These are phyloP conservation scores for Tulasnella sp. DNA, from an alignment of 768 basidiomycete genomes.

Conservation along the genomic window DNA sequence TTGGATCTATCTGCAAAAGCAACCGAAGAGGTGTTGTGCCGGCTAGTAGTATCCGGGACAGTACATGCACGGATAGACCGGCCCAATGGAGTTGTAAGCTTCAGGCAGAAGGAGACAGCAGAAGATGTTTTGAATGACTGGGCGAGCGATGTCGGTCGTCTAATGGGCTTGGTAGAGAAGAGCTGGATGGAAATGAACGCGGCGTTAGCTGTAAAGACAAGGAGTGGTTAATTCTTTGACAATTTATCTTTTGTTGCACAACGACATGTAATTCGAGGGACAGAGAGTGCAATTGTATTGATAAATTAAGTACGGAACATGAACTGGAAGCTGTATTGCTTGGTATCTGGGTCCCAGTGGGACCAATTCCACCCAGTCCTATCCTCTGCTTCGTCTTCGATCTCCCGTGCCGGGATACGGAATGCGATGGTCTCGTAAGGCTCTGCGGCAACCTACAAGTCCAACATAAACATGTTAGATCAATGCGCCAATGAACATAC, in stretches of 20 bases:
- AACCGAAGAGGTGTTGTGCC: conserved; percentile 81
- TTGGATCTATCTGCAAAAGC: conserved; percentile 73
- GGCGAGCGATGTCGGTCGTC: conserved; percentile 91
- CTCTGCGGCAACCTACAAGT: conserved; percentile 84
- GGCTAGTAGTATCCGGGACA: conserved; percentile 82
- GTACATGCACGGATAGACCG: conserved; percentile 93
- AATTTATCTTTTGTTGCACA: background rate
- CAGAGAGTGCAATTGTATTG: too few relatives aligned
- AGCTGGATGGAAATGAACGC: conserved; percentile 98
- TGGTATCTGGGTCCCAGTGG: conserved; percentile 98
- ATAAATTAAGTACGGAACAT: conserved; percentile 46
- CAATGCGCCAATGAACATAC: too few relatives aligned
- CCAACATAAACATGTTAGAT: background rate
- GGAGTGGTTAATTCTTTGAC: background rate
- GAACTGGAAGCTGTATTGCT: conserved; percentile 97
- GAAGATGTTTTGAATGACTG: conserved; percentile 98
- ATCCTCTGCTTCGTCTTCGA: conserved; percentile 69
- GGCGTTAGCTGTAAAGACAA: conserved; percentile 65
- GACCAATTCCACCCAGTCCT: conserved; percentile 95
- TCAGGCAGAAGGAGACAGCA: conserved; percentile 67
- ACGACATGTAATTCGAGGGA: too few relatives aligned
- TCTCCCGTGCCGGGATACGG: conserved; percentile 92
- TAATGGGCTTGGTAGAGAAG: conserved; percentile 89
- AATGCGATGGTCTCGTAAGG: conserved; percentile 99
- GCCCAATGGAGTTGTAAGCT: conserved; percentile 79